These are phyloP conservation scores for Linnemannia zychae DNA, from an alignment of 192 early-diverging fungal species.

Conservation along the genomic window DNA sequence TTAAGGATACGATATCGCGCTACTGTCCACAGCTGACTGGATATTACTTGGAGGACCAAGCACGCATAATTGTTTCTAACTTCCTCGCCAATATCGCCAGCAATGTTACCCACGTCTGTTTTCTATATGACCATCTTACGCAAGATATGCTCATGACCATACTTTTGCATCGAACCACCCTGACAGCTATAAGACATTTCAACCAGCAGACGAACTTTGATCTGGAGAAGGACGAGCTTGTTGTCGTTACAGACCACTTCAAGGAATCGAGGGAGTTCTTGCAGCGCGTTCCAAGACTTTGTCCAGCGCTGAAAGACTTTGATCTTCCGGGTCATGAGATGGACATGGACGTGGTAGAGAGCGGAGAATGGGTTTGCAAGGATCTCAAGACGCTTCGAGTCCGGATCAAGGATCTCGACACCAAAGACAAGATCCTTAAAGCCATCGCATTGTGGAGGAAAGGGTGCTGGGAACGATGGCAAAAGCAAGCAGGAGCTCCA, in stretches of 20 bases:
- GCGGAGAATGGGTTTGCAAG: background rate
- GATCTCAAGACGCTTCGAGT: background rate
- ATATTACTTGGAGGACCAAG: background rate
- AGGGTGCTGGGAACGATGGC: background rate
- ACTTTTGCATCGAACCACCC: background rate
- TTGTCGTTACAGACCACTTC: background rate
- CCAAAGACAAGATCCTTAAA: background rate
- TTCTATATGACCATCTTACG: background rate
- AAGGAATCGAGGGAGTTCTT: background rate
- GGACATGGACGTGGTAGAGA: conserved; percentile 19
- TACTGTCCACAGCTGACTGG: background rate
- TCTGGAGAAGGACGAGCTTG: background rate
- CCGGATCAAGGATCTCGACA: background rate
- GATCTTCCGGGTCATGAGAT: background rate
- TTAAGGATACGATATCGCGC: background rate
- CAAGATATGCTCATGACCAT: background rate
- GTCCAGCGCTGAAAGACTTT: background rate
- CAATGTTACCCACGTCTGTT: background rate
- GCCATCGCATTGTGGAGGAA: background rate
- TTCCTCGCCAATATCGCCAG: background rate
- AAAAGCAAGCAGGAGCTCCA: background rate
- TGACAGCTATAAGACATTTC: background rate
- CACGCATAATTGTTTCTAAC: background rate
- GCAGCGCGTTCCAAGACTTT: background rate
- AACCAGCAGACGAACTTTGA: background rate